Base-by-base conservation (phyloP, 78 protist genomes). In the Planoprotostelium fungivorum region DNA sequence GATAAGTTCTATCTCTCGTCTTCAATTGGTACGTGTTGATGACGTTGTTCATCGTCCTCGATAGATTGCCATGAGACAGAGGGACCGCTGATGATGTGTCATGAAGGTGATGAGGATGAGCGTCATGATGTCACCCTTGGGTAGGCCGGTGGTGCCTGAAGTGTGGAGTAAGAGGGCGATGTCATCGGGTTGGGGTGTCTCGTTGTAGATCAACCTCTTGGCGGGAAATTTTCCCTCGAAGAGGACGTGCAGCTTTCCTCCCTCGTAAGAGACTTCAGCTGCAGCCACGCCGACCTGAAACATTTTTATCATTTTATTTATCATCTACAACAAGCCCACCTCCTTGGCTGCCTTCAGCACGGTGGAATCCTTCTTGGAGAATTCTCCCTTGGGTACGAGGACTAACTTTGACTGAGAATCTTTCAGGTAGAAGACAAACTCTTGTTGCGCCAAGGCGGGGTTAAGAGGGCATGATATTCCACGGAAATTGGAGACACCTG, bases 81-180 rank as follows among this genome's bases (percentile, higher is more conserved):
- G 95, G 96, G 31, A 96, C 97, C 5, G 73, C 73, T 51, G 73
- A 25, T 51, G 31, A 51, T 51, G 31, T 25, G 73, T 51, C 16
- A 51, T 51, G 5, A 51, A 25, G 16, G 37, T n/a, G 29, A 93
- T 23, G 38, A 89, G 89, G n/a, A 9, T 29, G n/a, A 89, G 92
- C 1, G 86, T 89, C 73, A 85, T 25, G 90, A 89, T 37, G 89
- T 92, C 16, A 84, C 98, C 97, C 38, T 96, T 96, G 37, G 98
- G 98, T 88, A 31, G 89, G 37, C 97, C 86, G 34, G 98, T 96
- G 1, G 97, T 95, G 63, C 98, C 98, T 28, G 87, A 35, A 10
- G 98, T 96, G 88, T 96, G 97, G 35, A 96, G 88, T 37, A 96
- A 94, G 28, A 95, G 36, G 38, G 97, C 97, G 0, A 83, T 39